Conservation (phyloP, 495 filamentous ascomycete species). For the Opeltia flavorubescens region DNA sequence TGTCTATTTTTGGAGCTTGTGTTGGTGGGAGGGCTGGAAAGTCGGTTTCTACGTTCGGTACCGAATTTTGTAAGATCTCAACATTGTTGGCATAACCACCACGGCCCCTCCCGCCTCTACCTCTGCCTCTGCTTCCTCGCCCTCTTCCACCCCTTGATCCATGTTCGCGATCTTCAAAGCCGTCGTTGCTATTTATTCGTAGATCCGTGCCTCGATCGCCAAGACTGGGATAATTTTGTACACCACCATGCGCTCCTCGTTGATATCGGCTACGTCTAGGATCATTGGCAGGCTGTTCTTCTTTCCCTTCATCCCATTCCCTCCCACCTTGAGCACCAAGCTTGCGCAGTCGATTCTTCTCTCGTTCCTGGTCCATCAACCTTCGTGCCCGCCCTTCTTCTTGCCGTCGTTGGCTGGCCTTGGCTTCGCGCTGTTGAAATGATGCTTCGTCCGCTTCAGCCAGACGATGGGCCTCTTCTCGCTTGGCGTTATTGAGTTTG, state of each 20-base stretch:
- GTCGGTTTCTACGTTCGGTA: constrained; percentile 1
- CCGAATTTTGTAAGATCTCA: constrained; percentile 1
- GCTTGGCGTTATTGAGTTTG: constrained; percentile 40
- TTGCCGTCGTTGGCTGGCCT: constrained; percentile 37
- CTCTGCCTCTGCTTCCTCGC: constrained; percentile 12
- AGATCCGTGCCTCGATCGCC: constrained; percentile 2
- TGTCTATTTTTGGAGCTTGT: constrained; percentile 21
- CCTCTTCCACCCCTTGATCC: constrained; percentile 11
- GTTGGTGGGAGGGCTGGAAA: constrained; percentile 11
- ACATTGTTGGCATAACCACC: constrained; percentile 7
- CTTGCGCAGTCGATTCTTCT: constrained; percentile 58
- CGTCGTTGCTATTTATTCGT: constrained; percentile 10
- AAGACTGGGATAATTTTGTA: constrained; percentile 14
- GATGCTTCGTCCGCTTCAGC: constrained; percentile 55
- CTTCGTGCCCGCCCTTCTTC: constrained; percentile 41
- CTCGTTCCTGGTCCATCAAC: constrained; percentile 55
- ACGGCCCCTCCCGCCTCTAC: constrained; percentile 22
- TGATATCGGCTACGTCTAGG: constrained; percentile 27
- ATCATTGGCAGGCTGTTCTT: constrained; percentile 43
- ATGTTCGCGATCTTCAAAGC: constrained; percentile 4
- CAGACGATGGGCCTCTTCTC: constrained; percentile 46
- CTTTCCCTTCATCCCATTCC: constrained; percentile 69
- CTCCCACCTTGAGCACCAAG: constrained; percentile 48
- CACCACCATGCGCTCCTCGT: constrained; percentile 48
- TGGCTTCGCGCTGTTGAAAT: constrained; percentile 50